Percentiles rank a stretch among this genome's conserved stretches.
Evolutionary conservation across 495 filamentous ascomycete species (phyloP).

Genomic region (Podospora pseudoanserina): DNA sequence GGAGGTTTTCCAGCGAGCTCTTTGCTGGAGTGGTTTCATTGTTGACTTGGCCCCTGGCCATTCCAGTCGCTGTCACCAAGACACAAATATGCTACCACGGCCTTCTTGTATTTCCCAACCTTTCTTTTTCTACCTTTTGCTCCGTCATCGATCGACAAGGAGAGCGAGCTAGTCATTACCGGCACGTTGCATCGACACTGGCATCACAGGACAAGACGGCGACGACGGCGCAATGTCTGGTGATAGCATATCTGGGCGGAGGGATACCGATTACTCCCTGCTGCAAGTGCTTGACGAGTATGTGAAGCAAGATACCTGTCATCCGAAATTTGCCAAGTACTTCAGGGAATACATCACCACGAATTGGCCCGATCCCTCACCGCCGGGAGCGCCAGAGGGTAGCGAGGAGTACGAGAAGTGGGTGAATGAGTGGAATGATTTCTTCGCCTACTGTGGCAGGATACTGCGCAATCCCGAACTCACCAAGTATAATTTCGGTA

Average conservation of each 20-base stretch:
- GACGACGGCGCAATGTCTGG: not conserved
- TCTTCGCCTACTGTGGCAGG: not conserved
- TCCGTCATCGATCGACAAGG: not conserved
- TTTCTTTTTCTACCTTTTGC: not conserved
- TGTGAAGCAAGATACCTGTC: not conserved
- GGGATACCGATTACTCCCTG: not conserved
- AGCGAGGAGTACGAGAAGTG: too few relatives aligned
- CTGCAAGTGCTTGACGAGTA: not conserved
- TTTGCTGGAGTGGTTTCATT: slow-evolving; percentile 2
- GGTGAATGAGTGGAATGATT: not conserved
- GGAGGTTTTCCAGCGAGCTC: not conserved
- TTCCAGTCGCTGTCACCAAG: not conserved
- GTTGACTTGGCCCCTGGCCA: slow-evolving; percentile 3
- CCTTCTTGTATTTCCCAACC: not conserved
- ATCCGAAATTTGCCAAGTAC: not conserved
- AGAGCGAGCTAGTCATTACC: not conserved
- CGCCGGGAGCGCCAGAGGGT: too few relatives aligned
- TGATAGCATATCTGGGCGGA: not conserved
- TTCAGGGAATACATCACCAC: not conserved
- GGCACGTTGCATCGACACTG: not conserved
- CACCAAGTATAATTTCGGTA: not conserved
- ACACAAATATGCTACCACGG: not conserved
- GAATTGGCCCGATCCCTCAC: not conserved
- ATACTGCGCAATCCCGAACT: not conserved
- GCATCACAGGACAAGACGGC: not conserved